Evolutionary conservation across 2,329 filamentous ascomycete genomes (phyloP).

Genomic region (Septoria petroselini): DNA sequence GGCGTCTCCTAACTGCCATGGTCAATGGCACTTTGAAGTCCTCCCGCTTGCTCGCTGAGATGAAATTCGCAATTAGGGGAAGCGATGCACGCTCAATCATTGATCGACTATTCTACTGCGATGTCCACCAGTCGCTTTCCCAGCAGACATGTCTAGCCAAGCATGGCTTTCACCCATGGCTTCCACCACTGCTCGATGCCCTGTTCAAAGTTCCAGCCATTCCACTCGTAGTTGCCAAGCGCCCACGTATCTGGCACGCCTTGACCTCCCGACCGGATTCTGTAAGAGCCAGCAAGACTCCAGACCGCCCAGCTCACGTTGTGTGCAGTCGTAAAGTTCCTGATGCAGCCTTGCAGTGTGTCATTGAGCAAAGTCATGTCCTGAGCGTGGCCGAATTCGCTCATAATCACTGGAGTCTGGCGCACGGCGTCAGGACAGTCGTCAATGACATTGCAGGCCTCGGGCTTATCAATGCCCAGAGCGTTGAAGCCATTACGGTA

Average conservation of each 20-base stretch:
- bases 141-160: constrained; percentile 1
- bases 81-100: too few relatives aligned
- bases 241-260: constrained; percentile 51
- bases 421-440: constrained; percentile 38
- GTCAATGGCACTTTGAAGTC: too few relatives aligned
- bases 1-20: too few relatives aligned
- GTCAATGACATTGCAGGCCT: constrained; percentile 38
- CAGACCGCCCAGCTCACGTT: constrained; percentile 52
- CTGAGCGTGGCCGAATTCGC: constrained; percentile 41
- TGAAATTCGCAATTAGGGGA: too few relatives aligned
- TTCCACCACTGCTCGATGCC: constrained; percentile 52
- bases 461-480: constrained; percentile 38
- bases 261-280: constrained; percentile 47
- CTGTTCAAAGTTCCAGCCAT: constrained; percentile 47
- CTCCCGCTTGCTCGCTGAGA: too few relatives aligned
- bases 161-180: constrained; percentile 44
- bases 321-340: constrained; percentile 47
- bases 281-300: constrained; percentile 50
- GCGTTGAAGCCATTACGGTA: constrained; percentile 54
- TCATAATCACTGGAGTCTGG: constrained; percentile 40
- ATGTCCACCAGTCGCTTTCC: not conserved
- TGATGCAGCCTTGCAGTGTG: constrained; percentile 49
- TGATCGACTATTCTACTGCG: too few relatives aligned
- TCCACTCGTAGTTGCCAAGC: constrained; percentile 48
- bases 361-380: constrained; percentile 44